These are phyloP conservation scores for Vaccinium macrocarpon DNA, from an alignment of 148 eudicot species.

Conservation along the genomic window DNA sequence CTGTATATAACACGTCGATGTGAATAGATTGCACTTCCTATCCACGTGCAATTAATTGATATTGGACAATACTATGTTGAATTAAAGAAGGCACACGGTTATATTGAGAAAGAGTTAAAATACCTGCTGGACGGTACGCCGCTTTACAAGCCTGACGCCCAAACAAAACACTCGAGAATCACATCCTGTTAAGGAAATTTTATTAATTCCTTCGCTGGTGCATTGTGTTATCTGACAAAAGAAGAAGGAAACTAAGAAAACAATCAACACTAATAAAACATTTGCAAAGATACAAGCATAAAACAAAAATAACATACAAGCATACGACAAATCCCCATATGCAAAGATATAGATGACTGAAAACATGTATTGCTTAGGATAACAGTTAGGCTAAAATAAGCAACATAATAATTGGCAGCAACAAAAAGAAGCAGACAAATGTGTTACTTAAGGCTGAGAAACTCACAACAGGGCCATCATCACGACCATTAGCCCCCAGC, in stretches of 20 bases:
- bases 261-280: neutral
- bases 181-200: conserved; percentile 63
- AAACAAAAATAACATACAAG: neutral
- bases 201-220: conserved; percentile 65
- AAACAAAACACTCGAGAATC: conserved; percentile 69
- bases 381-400: neutral
- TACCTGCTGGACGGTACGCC: conserved; percentile 63
- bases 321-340: neutral
- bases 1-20: neutral
- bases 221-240: conserved; percentile 55
- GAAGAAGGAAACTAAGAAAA: conserved; percentile 16
- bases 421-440: neutral
- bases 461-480: conserved; percentile 76
- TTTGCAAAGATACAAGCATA: neutral
- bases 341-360: neutral
- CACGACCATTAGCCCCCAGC: conserved; percentile 79
- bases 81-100: neutral
- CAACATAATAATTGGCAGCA: neutral
- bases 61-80: neutral
- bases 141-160: conserved; percentile 65
- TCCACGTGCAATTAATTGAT: neutral
- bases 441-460: neutral
- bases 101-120: neutral
- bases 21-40: neutral
- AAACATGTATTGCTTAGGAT: neutral